Evolutionary conservation across 2,329 filamentous ascomycete genomes (phyloP).

Genomic region (Beauveria australis): DNA sequence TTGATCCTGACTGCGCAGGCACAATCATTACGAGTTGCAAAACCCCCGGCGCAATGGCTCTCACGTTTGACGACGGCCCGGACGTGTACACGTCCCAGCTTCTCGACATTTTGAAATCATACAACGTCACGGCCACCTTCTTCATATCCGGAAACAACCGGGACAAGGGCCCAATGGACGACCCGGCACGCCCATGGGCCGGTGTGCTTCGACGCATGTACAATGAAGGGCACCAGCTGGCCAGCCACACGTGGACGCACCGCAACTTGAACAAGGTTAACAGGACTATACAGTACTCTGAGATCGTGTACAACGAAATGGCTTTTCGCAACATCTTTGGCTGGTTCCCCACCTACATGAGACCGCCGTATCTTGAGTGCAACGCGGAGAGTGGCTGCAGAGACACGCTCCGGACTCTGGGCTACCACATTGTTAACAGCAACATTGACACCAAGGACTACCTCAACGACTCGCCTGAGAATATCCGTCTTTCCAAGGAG

Average conservation of each 20-base stretch:
- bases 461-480: slow-evolving; percentile 39
- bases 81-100: slow-evolving; percentile 32
- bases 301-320: slow-evolving; percentile 38
- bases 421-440: slow-evolving; percentile 49
- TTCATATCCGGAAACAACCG: slow-evolving; percentile 36
- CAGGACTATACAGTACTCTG: slow-evolving; percentile 24
- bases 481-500: slow-evolving; percentile 39
- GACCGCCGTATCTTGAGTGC: slow-evolving; percentile 38
- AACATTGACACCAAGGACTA: slow-evolving; percentile 56
- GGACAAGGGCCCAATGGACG: slow-evolving; percentile 34
- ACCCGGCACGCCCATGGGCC: slow-evolving; percentile 24
- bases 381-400: slow-evolving; percentile 30
- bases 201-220: slow-evolving; percentile 33
- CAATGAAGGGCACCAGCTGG: slow-evolving; percentile 36
- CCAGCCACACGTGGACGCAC: slow-evolving; percentile 40
- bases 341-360: slow-evolving; percentile 35
- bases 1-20: slow-evolving; percentile 18
- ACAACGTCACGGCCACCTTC: slow-evolving; percentile 29
- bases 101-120: slow-evolving; percentile 28
- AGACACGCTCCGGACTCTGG: slow-evolving; percentile 28
- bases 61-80: slow-evolving; percentile 42
- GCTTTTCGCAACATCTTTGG: slow-evolving; percentile 34
- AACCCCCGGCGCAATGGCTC: slow-evolving; percentile 28
- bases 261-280: slow-evolving; percentile 30
- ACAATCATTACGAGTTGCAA: slow-evolving; percentile 28